Evolutionary conservation across 2,329 filamentous ascomycete species (phyloP), one percentile per base, ranked within the genome.

Genomic region (Xylariaceae sp.): DNA sequence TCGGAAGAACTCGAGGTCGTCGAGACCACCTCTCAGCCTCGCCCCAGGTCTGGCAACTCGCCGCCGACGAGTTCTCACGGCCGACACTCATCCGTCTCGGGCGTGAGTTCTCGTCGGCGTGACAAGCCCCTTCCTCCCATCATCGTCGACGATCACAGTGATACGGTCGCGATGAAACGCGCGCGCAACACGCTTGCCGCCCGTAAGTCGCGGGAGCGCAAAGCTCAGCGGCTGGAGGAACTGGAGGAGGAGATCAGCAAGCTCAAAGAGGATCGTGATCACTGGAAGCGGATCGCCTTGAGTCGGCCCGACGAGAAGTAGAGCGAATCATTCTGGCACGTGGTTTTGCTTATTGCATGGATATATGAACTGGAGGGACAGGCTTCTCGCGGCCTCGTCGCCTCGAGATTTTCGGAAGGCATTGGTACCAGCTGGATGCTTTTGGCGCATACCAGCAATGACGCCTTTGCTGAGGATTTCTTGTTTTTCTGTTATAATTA

Each of bases 111-210:
- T 50, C 82, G 84, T 46, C 80, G 83, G 57, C 83, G 85, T 43
- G 79, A 86, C 54, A 90, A 89, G 70, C 80, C 83, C 42, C 67
- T 94, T 35, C 80, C 83, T 42, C 80, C 81, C 5, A 89, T 94
- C 56, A 65, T 82, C 40, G 75, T 88, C 23, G 75, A 80, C 18
- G 85, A 95, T 47, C 75, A 79, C 1, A 64, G 50, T 26, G 89
- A 95, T 52, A 75, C 73, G 8, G 58, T 83, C n/a, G 87, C 86
- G 14, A 75, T 89, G 70, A 95, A 95, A 78, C 84, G 90, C 58
- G 89, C 88, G 32, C 83, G 88, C 47, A 96, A 95, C 60, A 94
- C 88, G 7, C 75, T 93, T 58, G 90, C 90, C 13, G 90, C 90
- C 50, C 87, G 90, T 46, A 94, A 94, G 65, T 94, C 88, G 39